Percentiles rank a stretch among this genome's conserved stretches.
These are phyloP conservation scores for Saturnispora gosingensis DNA, from an alignment of 805 yeast genomes.

Conservation along the genomic window DNA sequence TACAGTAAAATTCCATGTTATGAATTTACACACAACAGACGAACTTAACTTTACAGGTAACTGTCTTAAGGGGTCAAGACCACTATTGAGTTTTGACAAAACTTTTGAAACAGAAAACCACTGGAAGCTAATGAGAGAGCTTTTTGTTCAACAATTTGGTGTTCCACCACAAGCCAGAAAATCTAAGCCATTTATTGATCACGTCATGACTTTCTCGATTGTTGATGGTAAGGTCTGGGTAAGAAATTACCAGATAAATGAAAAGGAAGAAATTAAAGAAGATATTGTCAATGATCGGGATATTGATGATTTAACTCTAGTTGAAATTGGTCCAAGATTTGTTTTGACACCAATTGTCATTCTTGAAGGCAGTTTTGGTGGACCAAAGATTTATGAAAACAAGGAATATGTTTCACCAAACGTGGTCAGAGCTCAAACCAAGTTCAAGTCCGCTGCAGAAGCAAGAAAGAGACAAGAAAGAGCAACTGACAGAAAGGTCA, in stretches of 20 bases:
- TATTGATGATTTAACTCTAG: conserved; percentile 58
- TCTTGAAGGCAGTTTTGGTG: conserved; percentile 94
- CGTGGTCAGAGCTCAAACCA: conserved; percentile 81
- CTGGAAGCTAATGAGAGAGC: conserved; percentile 67
- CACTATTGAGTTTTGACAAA: conserved; percentile 80
- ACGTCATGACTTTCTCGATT: conserved; percentile 84
- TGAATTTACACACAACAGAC: conserved; percentile 91
- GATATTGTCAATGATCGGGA: conserved; percentile 16
- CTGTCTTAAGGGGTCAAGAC: conserved; percentile 91
- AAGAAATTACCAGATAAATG: conserved; percentile 83
- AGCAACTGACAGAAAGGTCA: conserved; percentile 65
- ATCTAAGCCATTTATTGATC: conserved; percentile 90
- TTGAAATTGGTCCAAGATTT: conserved; percentile 95
- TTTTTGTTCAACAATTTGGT: conserved; percentile 77
- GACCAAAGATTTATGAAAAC: conserved; percentile 95
- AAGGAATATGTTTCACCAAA: conserved; percentile 96
- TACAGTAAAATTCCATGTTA: conserved; percentile 85
- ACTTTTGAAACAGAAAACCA: conserved; percentile 66
- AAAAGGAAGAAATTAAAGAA: conserved; percentile 42
- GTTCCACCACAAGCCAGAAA: conserved; percentile 93
- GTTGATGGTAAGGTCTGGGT: conserved; percentile 95
- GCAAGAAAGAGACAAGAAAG: conserved; percentile 75
- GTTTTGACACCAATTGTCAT: conserved; percentile 87
- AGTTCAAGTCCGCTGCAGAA: conserved; percentile 68
- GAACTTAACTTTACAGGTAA: conserved; percentile 96